Base-by-base conservation (phyloP, 2,329 filamentous ascomycete species). In the Ciborinia camelliae region DNA sequence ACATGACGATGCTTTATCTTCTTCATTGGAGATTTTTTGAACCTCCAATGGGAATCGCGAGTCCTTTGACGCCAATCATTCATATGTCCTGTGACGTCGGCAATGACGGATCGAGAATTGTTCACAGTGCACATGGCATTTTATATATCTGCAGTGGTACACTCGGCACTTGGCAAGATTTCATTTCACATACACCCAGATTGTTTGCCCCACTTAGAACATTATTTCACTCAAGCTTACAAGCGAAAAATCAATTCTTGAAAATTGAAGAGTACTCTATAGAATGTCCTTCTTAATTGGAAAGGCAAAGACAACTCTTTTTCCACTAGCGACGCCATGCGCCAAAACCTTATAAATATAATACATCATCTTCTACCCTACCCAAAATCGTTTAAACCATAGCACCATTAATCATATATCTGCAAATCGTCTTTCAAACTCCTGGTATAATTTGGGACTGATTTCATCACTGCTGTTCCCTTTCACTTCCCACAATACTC, bases 401-500 rank as follows among this genome's bases (percentile, higher is more conserved):
- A 6, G 15, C 20, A 30, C 26, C n/a, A 23, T 50, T 47, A 15
- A 47, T 59, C 35, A 59, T 51, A 50, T 48, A 43, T 53, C 47
- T 26, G 68, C 81, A 78, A 98, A 98, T 64, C 90, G 84, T 74
- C 81, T 85, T 78, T 91, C 88, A 76, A 99, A 91, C 78, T 97
- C 92, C 10, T 81, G 79, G 73, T 92, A 90, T 35, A 99, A 81
- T 80, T 92, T 88, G n/a, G 95, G 95, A 62, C 85, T 93, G 71
- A 99, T 99, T 79, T 98, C 95, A 74, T 99, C 91, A 74, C 92
- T 97, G 76, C 87, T 94, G 78, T 93, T 86, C 28, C 95, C 95
- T 71, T 91, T 82, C 4, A 97, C 92, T 67, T 91, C 91, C 85
- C 90, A 92, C 45, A 99, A 79, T 15, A 97, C 88, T 12, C 91